Base-by-base conservation (phyloP, 305 asterid genomes). In the Fraxinus paxiana region DNA sequence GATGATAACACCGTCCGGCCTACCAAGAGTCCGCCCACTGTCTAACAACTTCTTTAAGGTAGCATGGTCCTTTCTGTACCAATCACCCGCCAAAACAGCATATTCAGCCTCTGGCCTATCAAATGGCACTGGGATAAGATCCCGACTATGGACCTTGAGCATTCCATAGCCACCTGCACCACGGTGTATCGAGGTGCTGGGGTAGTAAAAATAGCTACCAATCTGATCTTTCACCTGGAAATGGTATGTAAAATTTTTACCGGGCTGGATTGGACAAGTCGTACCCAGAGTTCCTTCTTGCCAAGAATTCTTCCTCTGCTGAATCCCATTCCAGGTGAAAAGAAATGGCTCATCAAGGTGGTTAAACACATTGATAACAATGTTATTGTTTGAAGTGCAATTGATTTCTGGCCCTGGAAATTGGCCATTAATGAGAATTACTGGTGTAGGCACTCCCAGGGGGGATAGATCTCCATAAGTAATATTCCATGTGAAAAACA, bases 191-290 rank as follows among this genome's bases (percentile, higher is more conserved):
- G 87, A 43, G 4, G 93, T 88, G 41, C 90, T 73, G 13, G 97
- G 90, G 35, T 89, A 86, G 75, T 92, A 90, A 12, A 51, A 90
- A 61, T 83, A 92, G 84, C 82, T 84, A 2, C 97, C 93, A 0
- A 90, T 90, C 41, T 92, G 97, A 56, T 90, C 97, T 88, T 92
- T 90, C 1, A 88, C 92, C 43, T 90, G 97, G 77, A 92, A 90
- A 0, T 30, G 81, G 72, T 38, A 89, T 0, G 97, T 92, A 76
- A 31, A 88, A 54, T 90, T 92, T 1, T 86, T 67, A 0, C 90
- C 91, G 0, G 93, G 87, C 0, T 63, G 84, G 24, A 92, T 92
- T 0, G 94, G 97, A 34, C 94, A 92, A 30, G 77, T 88, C 4
- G 92, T 92, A 6, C 94, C 97, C 0, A 59, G 69, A 2, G 78